phyloP scores from a whole-genome alignment of 805 yeast genomes.

The Kodamaea laetipori region DNA sequence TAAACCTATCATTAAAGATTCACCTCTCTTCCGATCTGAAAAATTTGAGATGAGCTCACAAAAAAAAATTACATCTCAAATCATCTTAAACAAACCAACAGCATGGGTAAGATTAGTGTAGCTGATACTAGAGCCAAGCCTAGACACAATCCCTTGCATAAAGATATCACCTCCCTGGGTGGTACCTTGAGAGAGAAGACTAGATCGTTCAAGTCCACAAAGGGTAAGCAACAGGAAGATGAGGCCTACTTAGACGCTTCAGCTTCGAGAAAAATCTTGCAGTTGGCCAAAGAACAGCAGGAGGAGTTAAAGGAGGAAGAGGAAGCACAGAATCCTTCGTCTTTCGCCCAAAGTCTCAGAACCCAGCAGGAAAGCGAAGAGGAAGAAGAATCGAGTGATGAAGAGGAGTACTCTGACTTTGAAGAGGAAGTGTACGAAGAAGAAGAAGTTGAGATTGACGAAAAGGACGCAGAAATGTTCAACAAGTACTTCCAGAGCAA shows the following conservation, averaged over 20 bases:
- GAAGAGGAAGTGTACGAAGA: constrained; percentile 53
- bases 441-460: constrained; percentile 70
- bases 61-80: constrained; percentile 6
- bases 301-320: constrained; percentile 77
- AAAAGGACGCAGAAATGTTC: constrained; percentile 81
- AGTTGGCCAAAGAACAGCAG: constrained; percentile 90
- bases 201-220: constrained; percentile 29
- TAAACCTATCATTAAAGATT: no score
- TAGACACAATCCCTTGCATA: constrained; percentile 80
- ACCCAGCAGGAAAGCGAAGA: constrained; percentile 27
- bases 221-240: constrained; percentile 43
- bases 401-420: constrained; percentile 57
- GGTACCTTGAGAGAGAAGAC: constrained; percentile 62
- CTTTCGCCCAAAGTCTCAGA: constrained; percentile 27
- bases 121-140: constrained; percentile 47
- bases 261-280: constrained; percentile 80
- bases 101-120: constrained; percentile 69
- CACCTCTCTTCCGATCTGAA: background rate
- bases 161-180: constrained; percentile 71
- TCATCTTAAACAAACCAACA: background rate
- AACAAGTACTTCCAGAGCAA: constrained; percentile 65
- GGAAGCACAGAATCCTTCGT: constrained; percentile 28
- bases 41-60: constrained; percentile 9
- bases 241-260: constrained; percentile 78
- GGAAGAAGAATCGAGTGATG: constrained; percentile 45